A percentile compares a stretch with the other conserved stretches of the same genome.
Evolutionary conservation across 2,329 filamentous ascomycete genomes (phyloP).

Genomic region (Lachnellula arida): DNA sequence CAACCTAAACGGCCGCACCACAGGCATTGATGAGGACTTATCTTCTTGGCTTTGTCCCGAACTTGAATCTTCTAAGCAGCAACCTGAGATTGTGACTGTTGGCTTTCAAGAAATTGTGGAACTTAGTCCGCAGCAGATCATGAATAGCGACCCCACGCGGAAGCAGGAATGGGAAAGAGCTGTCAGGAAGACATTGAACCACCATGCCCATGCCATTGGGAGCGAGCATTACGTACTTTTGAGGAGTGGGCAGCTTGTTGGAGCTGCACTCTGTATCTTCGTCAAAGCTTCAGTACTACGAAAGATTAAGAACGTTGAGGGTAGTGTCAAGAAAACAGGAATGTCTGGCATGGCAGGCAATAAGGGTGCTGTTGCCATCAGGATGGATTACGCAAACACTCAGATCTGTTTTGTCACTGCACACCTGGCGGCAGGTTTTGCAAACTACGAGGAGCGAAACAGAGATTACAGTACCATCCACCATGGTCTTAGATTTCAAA

Average conservation of each 20-base stretch:
- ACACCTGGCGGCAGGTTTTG: slow-evolving; percentile 91
- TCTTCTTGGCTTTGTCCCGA: slow-evolving; percentile 80
- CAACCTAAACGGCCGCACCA: slow-evolving; percentile 85
- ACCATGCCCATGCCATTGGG: slow-evolving; percentile 57
- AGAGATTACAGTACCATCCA: slow-evolving; percentile 70
- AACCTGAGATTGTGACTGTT: slow-evolving; percentile 82
- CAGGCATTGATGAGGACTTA: slow-evolving; percentile 73
- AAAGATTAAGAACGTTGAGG: slow-evolving; percentile 94
- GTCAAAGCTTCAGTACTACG: slow-evolving; percentile 72
- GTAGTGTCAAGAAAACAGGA: slow-evolving; percentile 87
- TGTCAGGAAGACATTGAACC: slow-evolving; percentile 73
- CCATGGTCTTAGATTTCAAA: slow-evolving; percentile 81
- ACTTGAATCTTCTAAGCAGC: slow-evolving; percentile 48
- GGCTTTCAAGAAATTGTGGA: slow-evolving; percentile 99
- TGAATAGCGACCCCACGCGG: slow-evolving; percentile 90
- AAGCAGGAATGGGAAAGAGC: slow-evolving; percentile 83
- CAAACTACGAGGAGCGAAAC: slow-evolving; percentile 95
- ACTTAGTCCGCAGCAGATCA: slow-evolving; percentile 94
- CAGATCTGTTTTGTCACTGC: slow-evolving; percentile 94
- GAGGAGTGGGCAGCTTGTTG: slow-evolving; percentile 88
- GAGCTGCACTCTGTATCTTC: slow-evolving; percentile 87
- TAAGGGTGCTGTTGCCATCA: slow-evolving; percentile 94
- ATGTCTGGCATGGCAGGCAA: slow-evolving; percentile 97
- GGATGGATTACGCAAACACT: slow-evolving; percentile 90
- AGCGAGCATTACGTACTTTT: slow-evolving; percentile 83